Base-by-base conservation (phyloP, 2,329 filamentous ascomycete species). In the Paraphaeosphaeria minitans region DNA sequence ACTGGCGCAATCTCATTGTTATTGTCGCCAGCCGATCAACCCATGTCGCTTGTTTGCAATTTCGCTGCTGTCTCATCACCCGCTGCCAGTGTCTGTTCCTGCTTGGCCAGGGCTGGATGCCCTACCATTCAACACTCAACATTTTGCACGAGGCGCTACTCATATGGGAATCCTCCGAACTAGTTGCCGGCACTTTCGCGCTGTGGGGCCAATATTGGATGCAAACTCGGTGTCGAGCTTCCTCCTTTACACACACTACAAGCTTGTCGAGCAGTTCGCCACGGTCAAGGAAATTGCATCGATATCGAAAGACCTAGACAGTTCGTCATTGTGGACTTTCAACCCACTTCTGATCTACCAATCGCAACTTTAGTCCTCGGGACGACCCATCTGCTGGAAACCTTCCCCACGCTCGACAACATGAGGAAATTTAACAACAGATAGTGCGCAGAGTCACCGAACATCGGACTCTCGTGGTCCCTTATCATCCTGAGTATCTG, bases 1-100 rank as follows among this genome's bases (percentile, higher is more conserved):
- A 22, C 41, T 45, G 14, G 51, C 51, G 41, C 29, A 53, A 53
- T 53, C 41, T 45, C 39, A 33, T 42, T 42, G 24, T 53, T 31
- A 16, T 46, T 29, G 14, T 46, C 27, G 22, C 27, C 19, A 42
- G 41, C 41, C 12, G 22, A 29, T 29, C 5, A 16, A 46, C 4
- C 21, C 3, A 12, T 46, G 43, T 29, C 46, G 7, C 12, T 35
- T 35, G 46, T n/a, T n/a, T n/a, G n/a, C n/a, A n/a, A n/a, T n/a
- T n/a, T n/a, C n/a, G 29, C 19, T 31, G 29, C 7, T 10, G 16
- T 37, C 9, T 27, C 35, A 29, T n/a, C 29, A 41, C 24, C 48
- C 19, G 33, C 33, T 39, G 35, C 33, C 19, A 51, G 33, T 14
- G 33, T 16, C n/a, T 27, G 5, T 27, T n/a, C 22, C 21, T 41